These are phyloP conservation scores for Agastache rugosa DNA, from an alignment of 257 asterid species.

Conservation along the genomic window DNA sequence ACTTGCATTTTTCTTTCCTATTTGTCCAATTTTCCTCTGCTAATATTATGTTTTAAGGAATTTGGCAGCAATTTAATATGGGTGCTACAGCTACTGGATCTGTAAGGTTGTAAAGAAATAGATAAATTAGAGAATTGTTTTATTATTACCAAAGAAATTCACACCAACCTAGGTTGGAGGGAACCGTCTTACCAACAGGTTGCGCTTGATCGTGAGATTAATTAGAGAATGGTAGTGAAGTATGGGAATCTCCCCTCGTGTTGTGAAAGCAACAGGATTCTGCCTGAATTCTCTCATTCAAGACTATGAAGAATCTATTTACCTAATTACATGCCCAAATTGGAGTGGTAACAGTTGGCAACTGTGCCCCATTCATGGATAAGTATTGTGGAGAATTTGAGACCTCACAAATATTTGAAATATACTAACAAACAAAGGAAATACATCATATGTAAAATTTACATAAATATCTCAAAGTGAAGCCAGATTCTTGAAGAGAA, in stretches of 20 bases:
- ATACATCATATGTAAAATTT: neutral
- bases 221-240: neutral
- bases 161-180: no score
- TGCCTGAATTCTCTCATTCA: neutral
- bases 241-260: slow-evolving; percentile 13
- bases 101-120: neutral
- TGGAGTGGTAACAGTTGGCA: neutral
- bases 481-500: slow-evolving; percentile 27
- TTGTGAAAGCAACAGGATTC: slow-evolving; percentile 23
- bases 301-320: slow-evolving; percentile 14
- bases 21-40: neutral
- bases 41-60: neutral
- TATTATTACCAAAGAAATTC: no score
- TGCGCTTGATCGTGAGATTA: no score
- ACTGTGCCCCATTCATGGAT: slow-evolving; percentile 6
- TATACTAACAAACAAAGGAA: neutral
- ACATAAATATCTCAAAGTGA: slow-evolving; percentile 28
- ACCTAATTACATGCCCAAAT: slow-evolving; percentile 20
- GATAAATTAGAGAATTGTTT: neutral
- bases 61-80: neutral
- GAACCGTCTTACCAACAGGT: no score
- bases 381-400: slow-evolving; percentile 18
- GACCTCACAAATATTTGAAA: slow-evolving; percentile 28
- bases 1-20: neutral
- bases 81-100: neutral